Conservation (phyloP, 139 green algal species). For the Ulvella scutata region DNA sequence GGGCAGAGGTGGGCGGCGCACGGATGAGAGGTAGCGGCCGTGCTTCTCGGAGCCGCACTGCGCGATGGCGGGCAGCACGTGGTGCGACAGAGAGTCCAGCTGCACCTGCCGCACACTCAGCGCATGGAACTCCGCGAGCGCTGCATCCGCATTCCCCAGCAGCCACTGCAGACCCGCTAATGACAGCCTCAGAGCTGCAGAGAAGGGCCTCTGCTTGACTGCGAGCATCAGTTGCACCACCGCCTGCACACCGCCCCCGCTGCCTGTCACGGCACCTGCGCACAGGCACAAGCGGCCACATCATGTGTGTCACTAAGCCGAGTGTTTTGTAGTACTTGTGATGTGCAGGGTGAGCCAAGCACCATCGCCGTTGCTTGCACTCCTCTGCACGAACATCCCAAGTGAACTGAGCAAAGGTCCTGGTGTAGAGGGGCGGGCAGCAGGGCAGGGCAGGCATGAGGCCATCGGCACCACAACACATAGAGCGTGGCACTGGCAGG, state of each 20-base stretch:
- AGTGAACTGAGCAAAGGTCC: too few species aligned
- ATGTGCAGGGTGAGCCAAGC: neutral
- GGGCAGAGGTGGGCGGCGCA: too few species aligned
- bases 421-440: too few species aligned
- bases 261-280: neutral
- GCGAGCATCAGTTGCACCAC: neutral
- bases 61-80: neutral
- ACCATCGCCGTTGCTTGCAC: neutral
- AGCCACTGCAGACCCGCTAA: neutral
- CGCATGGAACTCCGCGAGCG: neutral
- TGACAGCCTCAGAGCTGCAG: neutral
- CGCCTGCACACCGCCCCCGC: neutral
- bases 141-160: neutral
- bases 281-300: neutral
- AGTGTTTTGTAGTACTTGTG: neutral
- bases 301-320: neutral
- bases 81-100: neutral
- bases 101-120: neutral
- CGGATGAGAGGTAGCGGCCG: too few species aligned
- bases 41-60: neutral
- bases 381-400: too few species aligned
- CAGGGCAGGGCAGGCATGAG: too few species aligned
- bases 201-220: neutral
- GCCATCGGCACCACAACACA: too few species aligned
- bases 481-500: too few species aligned